A percentile compares a stretch with the other conserved stretches of the same genome.
Conservation (phyloP, 805 yeast genomes). For the Millerozyma miso region DNA sequence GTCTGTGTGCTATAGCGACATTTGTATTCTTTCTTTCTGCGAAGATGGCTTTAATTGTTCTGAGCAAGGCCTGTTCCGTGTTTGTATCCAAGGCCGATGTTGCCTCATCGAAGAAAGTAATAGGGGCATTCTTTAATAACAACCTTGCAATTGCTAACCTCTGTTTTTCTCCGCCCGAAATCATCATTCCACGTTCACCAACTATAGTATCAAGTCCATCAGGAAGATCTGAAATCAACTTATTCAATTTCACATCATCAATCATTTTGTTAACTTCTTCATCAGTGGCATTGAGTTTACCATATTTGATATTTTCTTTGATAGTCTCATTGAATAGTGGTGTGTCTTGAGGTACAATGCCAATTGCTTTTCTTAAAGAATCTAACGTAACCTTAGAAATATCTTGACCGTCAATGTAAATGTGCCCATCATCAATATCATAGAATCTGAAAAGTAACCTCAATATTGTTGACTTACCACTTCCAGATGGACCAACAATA, state of each 20-base stretch:
- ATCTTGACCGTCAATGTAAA: slow-evolving; percentile 86
- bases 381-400: slow-evolving; percentile 70
- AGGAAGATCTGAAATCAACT: slow-evolving; percentile 66
- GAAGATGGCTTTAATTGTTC: slow-evolving; percentile 68
- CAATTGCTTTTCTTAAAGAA: slow-evolving; percentile 67
- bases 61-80: slow-evolving; percentile 81
- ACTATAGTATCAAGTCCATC: slow-evolving; percentile 83
- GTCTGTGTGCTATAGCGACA: slow-evolving; percentile 88
- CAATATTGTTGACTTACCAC: slow-evolving; percentile 89
- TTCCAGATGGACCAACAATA: slow-evolving; percentile 93
- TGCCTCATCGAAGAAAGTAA: slow-evolving; percentile 95
- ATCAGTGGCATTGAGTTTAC: slow-evolving; percentile 67
- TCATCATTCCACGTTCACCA: slow-evolving; percentile 98
- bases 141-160: slow-evolving; percentile 90
- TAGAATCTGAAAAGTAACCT: slow-evolving; percentile 84
- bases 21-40: slow-evolving; percentile 60
- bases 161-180: slow-evolving; percentile 98
- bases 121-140: slow-evolving; percentile 79
- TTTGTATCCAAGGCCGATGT: slow-evolving; percentile 95
- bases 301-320: slow-evolving; percentile 82
- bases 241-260: slow-evolving; percentile 62
- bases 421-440: slow-evolving; percentile 74
- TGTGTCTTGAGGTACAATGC: slow-evolving; percentile 97
- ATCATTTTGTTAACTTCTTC: slow-evolving; percentile 66
- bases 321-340: slow-evolving; percentile 92